Evolutionary conservation across 1,284 basidiomycete genomes (phyloP), one percentile per base, ranked within the genome.

Genomic region (Trichosporon faecale): DNA sequence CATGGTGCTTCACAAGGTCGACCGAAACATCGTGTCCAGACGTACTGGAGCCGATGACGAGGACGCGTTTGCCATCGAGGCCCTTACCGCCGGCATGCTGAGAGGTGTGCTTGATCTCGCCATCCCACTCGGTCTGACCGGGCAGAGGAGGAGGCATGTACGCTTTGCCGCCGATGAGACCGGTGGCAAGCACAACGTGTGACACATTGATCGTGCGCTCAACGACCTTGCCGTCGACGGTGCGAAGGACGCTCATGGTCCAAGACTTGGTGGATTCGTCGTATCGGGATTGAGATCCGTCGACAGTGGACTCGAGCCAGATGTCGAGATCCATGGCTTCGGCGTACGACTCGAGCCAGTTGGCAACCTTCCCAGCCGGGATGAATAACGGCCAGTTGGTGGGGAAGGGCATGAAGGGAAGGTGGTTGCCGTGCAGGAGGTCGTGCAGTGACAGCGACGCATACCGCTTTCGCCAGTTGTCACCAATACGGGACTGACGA

Each of bases 331-430:
- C 89, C 76, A 91, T 83, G 1, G 86, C 79, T 61, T 88, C 85
- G 2, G 88, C 89, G 78, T 90, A 91, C 35, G 81, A 82, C 78
- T 91, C 89, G 5, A 91, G 84, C 88, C 89, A 91, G 75, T 89
- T 87, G 0, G 88, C 90, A 18, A 91, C 85, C 87, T 90, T 82
- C 55, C 80, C 80, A n/a, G 76, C 79, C 5, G 78, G 77, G 7
- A 75, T 79, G 73, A 71, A 80, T 46, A 71, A 70, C 12, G 78
- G 81, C 79, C 77, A 75, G 52, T 74, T 77, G 33, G 70, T 27
- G 9, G 78, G 78, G 74, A 78, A 52, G 27, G 76, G 75, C 64
- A 77, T 68, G 68, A 72, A 68, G 33, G 71, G 74, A 23, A 76
- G 74, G 68, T 81, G 79, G 65, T 79, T 77, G 64, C 76, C 76